Evolutionary conservation across 345 rosid species (phyloP), one percentile per base, ranked within the genome.

Genomic region (Psidium friedrichsthalianum): DNA sequence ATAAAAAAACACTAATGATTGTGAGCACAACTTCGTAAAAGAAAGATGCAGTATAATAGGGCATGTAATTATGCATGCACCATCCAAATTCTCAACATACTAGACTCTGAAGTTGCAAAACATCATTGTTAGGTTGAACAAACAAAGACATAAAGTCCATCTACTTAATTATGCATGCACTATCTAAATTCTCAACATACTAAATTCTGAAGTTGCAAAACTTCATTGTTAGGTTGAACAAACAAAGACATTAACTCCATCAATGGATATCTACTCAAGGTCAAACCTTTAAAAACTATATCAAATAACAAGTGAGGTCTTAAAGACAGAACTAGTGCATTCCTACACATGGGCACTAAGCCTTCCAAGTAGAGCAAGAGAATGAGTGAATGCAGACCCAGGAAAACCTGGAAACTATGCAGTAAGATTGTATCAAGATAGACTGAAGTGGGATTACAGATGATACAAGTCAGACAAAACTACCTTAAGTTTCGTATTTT

Each of bases 401-500:
- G 47, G 78, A 36, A 24, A 69, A 36, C 78, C 78, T 69, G 47
- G 47, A 69, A 69, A 69, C 47, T 69, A 24, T 32, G 78, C 78
- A 69, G 78, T 69, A 69, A 69, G 78, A 69, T 32, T 16, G 47
- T 69, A 69, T 36, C 24, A 8, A 69, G 78, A 36, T 44, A 69
- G 47, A 69, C 47, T 36, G 78, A 69, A 40, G 47, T 69, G 47
- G 80, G 80, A 69, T 69, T 69, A 18, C 20, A 32, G 47, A 69
- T 5, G 42, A 69, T 22, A 36, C 80, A 69, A 8, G 47, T 21
- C 80, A 82, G 61, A 54, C 76, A 82, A 53, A 3, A 15, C 58
- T 93, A 98, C 99, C 98, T 94, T 91, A 82, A 98, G 87, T 86
- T 88, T 95, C 74, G 94, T 93, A 88, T 91, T 92, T 88, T 92